A percentile compares a stretch with the other conserved stretches of the same genome.
Conservation (phyloP, 2,329 filamentous ascomycete genomes). For the Mycosphaerella arachidis region DNA sequence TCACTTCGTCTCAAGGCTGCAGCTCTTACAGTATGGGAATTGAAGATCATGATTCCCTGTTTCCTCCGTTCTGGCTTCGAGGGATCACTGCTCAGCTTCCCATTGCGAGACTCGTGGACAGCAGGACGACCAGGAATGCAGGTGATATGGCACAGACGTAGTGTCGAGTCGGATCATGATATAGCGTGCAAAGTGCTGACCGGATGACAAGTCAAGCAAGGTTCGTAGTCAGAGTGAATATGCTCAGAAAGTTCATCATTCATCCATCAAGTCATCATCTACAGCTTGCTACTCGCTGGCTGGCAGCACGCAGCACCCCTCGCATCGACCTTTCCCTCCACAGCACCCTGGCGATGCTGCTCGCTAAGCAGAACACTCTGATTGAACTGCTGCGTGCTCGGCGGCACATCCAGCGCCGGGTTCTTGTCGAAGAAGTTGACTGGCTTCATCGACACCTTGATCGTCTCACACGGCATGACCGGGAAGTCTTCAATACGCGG, state of each 20-base stretch:
- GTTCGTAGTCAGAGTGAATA: neutral
- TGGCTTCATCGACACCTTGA: conserved; percentile 55
- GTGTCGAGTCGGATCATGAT: too few relatives aligned
- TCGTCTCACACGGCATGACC: conserved; percentile 55
- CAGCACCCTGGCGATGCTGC: conserved; percentile 8
- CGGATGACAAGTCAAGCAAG: too few relatives aligned
- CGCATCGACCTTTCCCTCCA: conserved; percentile 2
- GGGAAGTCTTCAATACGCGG: conserved; percentile 55
- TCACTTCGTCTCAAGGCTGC: neutral
- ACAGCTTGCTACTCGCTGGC: conserved; percentile 3
- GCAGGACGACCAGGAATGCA: too few relatives aligned
- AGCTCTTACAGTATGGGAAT: neutral
- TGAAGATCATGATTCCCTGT: neutral
- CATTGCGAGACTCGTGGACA: too few relatives aligned
- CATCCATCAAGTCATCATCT: neutral
- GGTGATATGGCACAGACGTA: too few relatives aligned
- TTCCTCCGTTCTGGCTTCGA: too few relatives aligned
- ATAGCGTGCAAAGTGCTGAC: too few relatives aligned
- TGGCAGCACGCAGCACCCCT: conserved; percentile 6
- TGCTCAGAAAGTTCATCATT: neutral
- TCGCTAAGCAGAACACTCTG: conserved; percentile 6
- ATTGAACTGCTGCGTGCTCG: conserved; percentile 12
- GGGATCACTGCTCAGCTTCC: too few relatives aligned
- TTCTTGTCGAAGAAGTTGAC: conserved; percentile 58
- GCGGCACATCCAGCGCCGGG: conserved; percentile 55